Evolutionary conservation across 164 flowering plant species (phyloP).

Genomic region (Taxillus chinensis): DNA sequence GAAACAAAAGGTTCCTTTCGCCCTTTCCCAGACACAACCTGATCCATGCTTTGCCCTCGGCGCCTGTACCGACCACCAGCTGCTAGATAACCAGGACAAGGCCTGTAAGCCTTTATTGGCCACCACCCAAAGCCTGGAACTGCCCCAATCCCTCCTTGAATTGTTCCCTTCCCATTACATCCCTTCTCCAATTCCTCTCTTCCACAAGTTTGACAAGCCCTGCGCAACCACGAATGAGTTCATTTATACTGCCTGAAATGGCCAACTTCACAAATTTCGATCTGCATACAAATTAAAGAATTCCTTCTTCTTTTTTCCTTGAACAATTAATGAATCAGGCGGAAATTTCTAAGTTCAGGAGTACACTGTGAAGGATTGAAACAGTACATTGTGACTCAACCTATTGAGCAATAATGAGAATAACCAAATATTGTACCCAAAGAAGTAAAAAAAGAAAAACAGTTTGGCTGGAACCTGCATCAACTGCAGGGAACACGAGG

Average conservation of each 20-base stretch:
- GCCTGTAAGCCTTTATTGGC: slow-evolving; percentile 96
- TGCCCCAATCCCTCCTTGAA: slow-evolving; percentile 95
- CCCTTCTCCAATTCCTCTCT: slow-evolving; percentile 71
- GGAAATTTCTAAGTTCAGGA: too few species aligned
- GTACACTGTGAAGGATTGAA: too few species aligned
- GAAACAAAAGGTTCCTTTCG: slow-evolving; percentile 13
- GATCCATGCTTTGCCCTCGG: slow-evolving; percentile 92
- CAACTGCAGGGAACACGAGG: too few species aligned
- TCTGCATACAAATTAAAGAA: too few species aligned
- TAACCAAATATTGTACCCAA: too few species aligned
- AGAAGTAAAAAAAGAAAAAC: too few species aligned
- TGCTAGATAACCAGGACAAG: slow-evolving; percentile 81
- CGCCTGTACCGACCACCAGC: slow-evolving; percentile 86
- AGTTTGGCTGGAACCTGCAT: too few species aligned
- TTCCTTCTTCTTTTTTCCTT: too few species aligned
- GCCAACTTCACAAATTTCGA: not conserved
- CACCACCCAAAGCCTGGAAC: slow-evolving; percentile 98
- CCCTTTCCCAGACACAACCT: slow-evolving; percentile 66
- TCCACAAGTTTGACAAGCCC: slow-evolving; percentile 81
- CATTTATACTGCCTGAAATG: not conserved
- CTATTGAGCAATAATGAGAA: too few species aligned
- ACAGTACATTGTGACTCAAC: too few species aligned
- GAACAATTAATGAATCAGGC: too few species aligned
- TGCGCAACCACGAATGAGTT: slow-evolving; percentile 7
- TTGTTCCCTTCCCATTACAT: slow-evolving; percentile 94